Evolutionary conservation across 2,329 filamentous ascomycete genomes (phyloP), one percentile per base, ranked within the genome.

Genomic region (Exserohilum turcica): DNA sequence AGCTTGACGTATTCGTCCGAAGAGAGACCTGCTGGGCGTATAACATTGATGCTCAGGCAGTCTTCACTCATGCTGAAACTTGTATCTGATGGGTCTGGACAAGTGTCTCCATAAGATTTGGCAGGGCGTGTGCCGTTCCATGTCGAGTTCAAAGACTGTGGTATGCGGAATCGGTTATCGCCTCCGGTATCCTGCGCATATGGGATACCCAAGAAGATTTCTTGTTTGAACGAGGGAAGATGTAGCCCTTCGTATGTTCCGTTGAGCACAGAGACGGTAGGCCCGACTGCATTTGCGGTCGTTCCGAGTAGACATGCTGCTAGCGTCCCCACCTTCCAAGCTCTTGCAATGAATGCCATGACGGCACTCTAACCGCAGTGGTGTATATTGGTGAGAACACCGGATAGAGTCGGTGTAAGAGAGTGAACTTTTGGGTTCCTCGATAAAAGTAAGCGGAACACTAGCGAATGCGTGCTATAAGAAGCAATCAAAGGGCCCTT

Each of bases 31-130:
- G 79, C 71, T 0, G 84, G 83, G 3, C 85, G 79, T 21, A 88
- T 74, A 6, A 88, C 78, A 60, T 87, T 88, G 55, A 88, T 72
- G 38, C 83, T 85, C 3, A 88, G 76, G 56, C 86, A 88, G 61
- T 86, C 82, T 61, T 87, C 85, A 9, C 70, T 71, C 61, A 74
- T 70, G 27, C 75, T 76, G 50, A 75, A 77, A 35, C 48, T 51
- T n/a, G 42, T 65, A 43, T 71, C 65, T 12, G 58, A 52, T 13
- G 63, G 54, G 45, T 77, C 76, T 15, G 77, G 74, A 52, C 77
- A 78, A 27, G 69, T 65, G 35, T 72, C 64, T 5, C 77, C 75
- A 57, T 80, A 80, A 47, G 68, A 59, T 12, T 71, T 77, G 2
- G 78, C 78, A 19, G 71, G 46, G 2, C 71, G 63, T 0, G 71